Evolutionary conservation across 208 protist species (phyloP), one percentile per base, ranked within the genome.

Genomic region (Trypanosoma platydactyli): DNA sequence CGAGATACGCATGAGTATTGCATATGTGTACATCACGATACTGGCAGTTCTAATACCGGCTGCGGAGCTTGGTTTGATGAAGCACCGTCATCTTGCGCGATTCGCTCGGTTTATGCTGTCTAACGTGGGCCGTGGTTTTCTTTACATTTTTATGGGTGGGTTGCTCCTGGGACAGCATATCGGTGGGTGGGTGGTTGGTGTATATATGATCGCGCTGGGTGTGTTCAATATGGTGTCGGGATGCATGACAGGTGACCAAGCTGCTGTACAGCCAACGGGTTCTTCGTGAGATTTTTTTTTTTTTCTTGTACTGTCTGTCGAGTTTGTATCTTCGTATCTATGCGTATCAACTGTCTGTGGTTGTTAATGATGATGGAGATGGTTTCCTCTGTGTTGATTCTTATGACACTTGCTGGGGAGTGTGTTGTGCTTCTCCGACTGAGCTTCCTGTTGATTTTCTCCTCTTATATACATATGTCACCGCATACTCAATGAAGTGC

Each of bases 81-180:
- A 64, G 22, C 72, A 86, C 70, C 76, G 64, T 0, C 30, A 85
- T 46, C 56, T 94, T 12, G n/a, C 42, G 22, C 45, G 49, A 22
- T 83, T 85, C 27, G 61, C 80, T 3, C 79, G 73, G 5, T 91
- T 94, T 52, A 12, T 94, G 9, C 45, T 77, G 2, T 80, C 77
- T 0, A 68, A 76, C 15, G 61, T 89, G 16, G 87, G 87, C 0
- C 81, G 81, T 6, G 84, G 71, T 24, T 84, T 94, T 66, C 29
- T 88, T 22, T 89, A 84, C 70, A 70, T 94, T 52, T 89, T 94
- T 35, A 91, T 91, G 74, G 87, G 87, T 12, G 79, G 83, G 25
- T 57, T 89, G 12, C 64, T 94, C 0, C 69, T 90, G 5, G 84
- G 79, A 9, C 52, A 67, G 16, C 69, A 76, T 15, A 35, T 84